phyloP scores from a whole-genome alignment of 2,329 filamentous ascomycete species.

The Bisporella sp. region DNA sequence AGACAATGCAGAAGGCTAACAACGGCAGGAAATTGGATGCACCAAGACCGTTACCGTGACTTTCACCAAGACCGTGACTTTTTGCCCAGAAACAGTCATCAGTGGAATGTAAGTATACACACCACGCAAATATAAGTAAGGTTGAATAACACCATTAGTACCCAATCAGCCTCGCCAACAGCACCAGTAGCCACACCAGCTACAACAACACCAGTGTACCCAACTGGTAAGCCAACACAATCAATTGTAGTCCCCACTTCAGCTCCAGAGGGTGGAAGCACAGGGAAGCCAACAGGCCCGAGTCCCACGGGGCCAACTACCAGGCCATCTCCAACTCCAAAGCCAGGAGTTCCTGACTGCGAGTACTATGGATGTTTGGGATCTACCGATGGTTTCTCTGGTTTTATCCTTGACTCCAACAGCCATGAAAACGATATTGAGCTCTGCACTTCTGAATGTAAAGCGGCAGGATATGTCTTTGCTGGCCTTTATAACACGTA shows the following conservation, averaged over 20 bases:
- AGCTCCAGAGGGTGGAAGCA: too few relatives aligned
- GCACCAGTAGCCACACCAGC: not conserved
- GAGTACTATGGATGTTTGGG: conserved; percentile 6
- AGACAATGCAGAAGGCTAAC: too few relatives aligned
- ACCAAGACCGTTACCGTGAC: not conserved
- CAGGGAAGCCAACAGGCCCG: not conserved
- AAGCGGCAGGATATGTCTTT: conserved; percentile 4
- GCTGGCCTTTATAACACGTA: not conserved
- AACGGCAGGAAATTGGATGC: not conserved
- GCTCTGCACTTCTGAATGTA: conserved; percentile 7
- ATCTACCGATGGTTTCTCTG: conserved; percentile 1
- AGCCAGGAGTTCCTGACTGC: not conserved
- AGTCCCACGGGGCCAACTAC: not conserved
- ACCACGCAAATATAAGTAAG: not conserved
- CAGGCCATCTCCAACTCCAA: not conserved
- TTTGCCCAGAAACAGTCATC: not conserved
- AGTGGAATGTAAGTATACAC: conserved; percentile 3
- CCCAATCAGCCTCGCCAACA: not conserved
- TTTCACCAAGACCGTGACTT: not conserved
- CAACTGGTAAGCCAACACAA: too few relatives aligned
- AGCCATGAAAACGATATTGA: conserved; percentile 1
- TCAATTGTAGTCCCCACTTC: too few relatives aligned
- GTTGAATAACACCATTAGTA: not conserved
- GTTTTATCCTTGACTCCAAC: conserved; percentile 6
- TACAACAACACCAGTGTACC: too few relatives aligned